Conservation (phyloP, 2,329 filamentous ascomycete species). For the Hymenoscyphus scutula region DNA sequence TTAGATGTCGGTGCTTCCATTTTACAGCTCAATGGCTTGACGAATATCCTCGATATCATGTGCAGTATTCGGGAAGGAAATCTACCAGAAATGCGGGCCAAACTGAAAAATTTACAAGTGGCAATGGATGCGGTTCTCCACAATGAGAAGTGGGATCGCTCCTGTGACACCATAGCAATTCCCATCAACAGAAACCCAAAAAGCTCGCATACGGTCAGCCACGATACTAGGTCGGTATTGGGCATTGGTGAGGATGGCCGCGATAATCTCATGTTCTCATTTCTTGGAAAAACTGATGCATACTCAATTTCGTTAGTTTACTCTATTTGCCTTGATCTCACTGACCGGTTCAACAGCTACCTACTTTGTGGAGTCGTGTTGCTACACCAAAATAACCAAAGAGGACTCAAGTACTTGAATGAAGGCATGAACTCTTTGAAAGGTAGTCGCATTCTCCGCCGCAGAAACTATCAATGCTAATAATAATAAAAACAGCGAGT, state of each 20-base stretch:
- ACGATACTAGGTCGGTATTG: slow-evolving; percentile 55
- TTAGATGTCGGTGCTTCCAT: slow-evolving; percentile 61
- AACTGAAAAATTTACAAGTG: slow-evolving; percentile 60
- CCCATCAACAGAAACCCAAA: slow-evolving; percentile 53
- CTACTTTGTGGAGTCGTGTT: slow-evolving; percentile 33
- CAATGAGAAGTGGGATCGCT: slow-evolving; percentile 35
- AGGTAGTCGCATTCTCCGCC: slow-evolving; percentile 20
- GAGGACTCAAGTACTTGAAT: slow-evolving; percentile 54
- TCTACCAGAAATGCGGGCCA: slow-evolving; percentile 54
- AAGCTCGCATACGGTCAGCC: slow-evolving; percentile 51
- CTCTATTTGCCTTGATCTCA: neutral
- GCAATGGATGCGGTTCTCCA: slow-evolving; percentile 56
- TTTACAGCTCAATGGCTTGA: slow-evolving; percentile 64
- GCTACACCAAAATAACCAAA: slow-evolving; percentile 52
- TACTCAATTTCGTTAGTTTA: slow-evolving; percentile 36
- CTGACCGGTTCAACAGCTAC: slow-evolving; percentile 21
- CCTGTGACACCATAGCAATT: slow-evolving; percentile 48
- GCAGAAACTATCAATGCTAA: neutral
- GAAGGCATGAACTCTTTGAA: slow-evolving; percentile 51
- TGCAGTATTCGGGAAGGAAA: slow-evolving; percentile 65
- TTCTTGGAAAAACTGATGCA: slow-evolving; percentile 59
- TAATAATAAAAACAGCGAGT: neutral
- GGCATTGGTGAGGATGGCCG: slow-evolving; percentile 45
- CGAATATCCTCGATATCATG: slow-evolving; percentile 66
- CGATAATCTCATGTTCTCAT: slow-evolving; percentile 59